Base-by-base conservation (phyloP, 345 rosid genomes). In the Arabidopsis suecica region DNA sequence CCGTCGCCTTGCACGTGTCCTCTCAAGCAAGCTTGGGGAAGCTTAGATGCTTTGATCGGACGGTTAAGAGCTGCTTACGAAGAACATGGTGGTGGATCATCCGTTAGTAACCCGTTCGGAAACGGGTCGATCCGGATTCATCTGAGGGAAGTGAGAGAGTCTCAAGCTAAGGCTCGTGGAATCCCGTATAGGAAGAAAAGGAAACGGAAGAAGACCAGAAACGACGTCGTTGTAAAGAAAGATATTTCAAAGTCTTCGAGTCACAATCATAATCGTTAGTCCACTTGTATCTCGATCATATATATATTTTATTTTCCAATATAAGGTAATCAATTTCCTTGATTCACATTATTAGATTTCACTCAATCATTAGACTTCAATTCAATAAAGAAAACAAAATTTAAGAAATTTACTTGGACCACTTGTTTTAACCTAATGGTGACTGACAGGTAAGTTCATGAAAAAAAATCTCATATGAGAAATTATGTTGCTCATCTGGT, bases 1-100 rank as follows among this genome's bases (percentile, higher is more conserved):
- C 91, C 91, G n/a, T 92, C 89, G 8, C 95, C 93, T 37, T 91
- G 97, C 65, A 83, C 90, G 8, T 91, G 95, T 60, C 95, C 97
- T 28, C 79, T 89, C 2, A 74, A 84, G 72, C 97, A 91, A 79
- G 97, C 97, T 4, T 89, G 97, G 97, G 97, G 97, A 11, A 89
- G 95, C 80, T 89, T 91, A 11, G 97, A 91, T 65, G 95, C 97
- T 7, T 84, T 91, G 81, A 86, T 91, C 81, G 95, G 95, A 72
- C 87, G 95, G 37, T 84, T 91, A 3, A 34, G 97, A 82, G 97
- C 95, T 38, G 95, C 97, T 54, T 91, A 84, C 40, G 97, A 91
- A 75, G 97, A 88, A 64, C 84, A 91, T 9, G 87, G 91, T 8
- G 96, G 90, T 13, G 91, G 91, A 11, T 82, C 88, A 36, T 79